Percentiles rank a stretch among this genome's conserved stretches.
phyloP scores from a whole-genome alignment of 2,329 filamentous ascomycete species.

The Beauveria bassiana region DNA sequence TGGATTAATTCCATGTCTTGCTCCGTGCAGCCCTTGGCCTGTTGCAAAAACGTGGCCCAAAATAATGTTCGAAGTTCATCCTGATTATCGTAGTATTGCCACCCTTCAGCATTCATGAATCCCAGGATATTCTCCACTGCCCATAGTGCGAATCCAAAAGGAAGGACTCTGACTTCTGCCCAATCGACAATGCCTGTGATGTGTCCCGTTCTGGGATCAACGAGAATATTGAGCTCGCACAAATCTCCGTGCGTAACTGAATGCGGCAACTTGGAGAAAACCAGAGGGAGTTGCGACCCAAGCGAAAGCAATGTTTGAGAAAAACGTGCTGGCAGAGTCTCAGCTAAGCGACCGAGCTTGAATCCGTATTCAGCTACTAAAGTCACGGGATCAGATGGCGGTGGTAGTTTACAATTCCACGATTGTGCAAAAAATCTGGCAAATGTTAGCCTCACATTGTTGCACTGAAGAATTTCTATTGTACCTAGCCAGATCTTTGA shows the following conservation, averaged over 20 bases:
- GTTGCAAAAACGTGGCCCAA: slow-evolving; percentile 1
- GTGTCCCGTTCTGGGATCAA: slow-evolving; percentile 18
- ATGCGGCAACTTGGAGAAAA: slow-evolving; percentile 15
- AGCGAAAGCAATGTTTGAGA: slow-evolving; percentile 2
- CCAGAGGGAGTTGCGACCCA: slow-evolving; percentile 7
- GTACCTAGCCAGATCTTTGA: slow-evolving; percentile 10
- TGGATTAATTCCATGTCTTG: background rate
- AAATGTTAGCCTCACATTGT: background rate
- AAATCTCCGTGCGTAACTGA: slow-evolving; percentile 21
- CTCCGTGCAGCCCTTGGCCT: background rate
- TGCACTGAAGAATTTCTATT: background rate
- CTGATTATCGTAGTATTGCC: slow-evolving; percentile 14
- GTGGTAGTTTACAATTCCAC: slow-evolving; percentile 10
- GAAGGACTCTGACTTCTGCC: slow-evolving; percentile 19
- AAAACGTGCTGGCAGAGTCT: slow-evolving; percentile 12
- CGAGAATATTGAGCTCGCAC: slow-evolving; percentile 22
- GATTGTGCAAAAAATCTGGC: slow-evolving; percentile 15
- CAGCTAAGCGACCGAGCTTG: slow-evolving; percentile 7
- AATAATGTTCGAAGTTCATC: slow-evolving; percentile 8
- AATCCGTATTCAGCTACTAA: slow-evolving; percentile 9
- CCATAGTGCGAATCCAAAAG: slow-evolving; percentile 24
- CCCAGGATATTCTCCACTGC: slow-evolving; percentile 20
- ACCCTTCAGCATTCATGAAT: slow-evolving; percentile 14
- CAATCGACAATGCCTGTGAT: slow-evolving; percentile 26
- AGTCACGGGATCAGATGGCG: background rate